Evolutionary conservation across 129 eudicot genomes (phyloP).

Genomic region (Sambucus nigra): DNA sequence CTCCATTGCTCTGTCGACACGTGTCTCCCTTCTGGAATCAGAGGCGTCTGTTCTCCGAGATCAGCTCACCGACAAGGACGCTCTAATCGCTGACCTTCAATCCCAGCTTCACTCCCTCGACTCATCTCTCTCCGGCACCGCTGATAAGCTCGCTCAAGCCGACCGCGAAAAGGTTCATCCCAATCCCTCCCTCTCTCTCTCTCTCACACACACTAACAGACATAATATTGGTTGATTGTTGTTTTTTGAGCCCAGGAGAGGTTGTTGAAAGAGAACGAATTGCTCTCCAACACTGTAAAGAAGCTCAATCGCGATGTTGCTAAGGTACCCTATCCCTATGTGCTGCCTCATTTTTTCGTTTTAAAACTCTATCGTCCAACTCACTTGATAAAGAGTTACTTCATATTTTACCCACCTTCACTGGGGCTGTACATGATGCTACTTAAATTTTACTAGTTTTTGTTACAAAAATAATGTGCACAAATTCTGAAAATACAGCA

Average conservation of each 20-base stretch:
- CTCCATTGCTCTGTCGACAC: conserved; percentile 88
- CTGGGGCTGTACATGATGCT: too few species aligned
- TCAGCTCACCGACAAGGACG: conserved; percentile 52
- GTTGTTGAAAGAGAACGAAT: conserved; percentile 57
- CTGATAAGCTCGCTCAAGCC: conserved; percentile 40
- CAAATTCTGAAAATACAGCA: too few species aligned
- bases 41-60: conserved; percentile 61
- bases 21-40: conserved; percentile 79
- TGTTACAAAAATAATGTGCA: too few species aligned
- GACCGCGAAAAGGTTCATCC: conserved; percentile 50
- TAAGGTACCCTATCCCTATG: too few species aligned
- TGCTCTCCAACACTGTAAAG: conserved; percentile 49
- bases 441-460: too few species aligned
- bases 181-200: not conserved
- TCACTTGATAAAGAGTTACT: too few species aligned
- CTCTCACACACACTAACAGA: too few species aligned
- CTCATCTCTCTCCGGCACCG: conserved; percentile 44
- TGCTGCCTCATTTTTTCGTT: too few species aligned
- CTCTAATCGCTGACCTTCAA: conserved; percentile 51
- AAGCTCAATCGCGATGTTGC: conserved; percentile 92
- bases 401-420: too few species aligned
- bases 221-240: too few species aligned
- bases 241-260: too few species aligned
- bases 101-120: conserved; percentile 64
- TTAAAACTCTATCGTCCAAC: too few species aligned